Evolutionary conservation across 1,284 basidiomycete genomes (phyloP).

Genomic region (Fistulinella cinereoalba): DNA sequence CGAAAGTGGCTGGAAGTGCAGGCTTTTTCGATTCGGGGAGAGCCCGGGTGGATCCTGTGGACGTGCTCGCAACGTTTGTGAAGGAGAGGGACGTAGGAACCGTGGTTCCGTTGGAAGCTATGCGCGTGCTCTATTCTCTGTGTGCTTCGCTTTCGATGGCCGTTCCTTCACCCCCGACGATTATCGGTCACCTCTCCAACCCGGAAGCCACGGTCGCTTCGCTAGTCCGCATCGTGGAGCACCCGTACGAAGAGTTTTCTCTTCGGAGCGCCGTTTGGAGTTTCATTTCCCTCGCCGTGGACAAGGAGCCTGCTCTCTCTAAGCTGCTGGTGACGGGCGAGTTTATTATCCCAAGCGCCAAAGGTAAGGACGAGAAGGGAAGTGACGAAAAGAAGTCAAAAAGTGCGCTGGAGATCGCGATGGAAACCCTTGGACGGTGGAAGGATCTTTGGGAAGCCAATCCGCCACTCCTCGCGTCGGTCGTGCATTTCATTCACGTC

Average conservation of each 20-base stretch:
- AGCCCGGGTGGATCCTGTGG: conserved; percentile 62
- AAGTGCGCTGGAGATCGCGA: conserved; percentile 64
- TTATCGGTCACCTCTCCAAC: conserved; percentile 70
- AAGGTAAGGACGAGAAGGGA: conserved; percentile 37
- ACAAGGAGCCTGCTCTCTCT: conserved; percentile 86
- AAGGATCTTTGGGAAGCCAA: conserved; percentile 71
- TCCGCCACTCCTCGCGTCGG: conserved; percentile 72
- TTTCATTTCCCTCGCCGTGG: conserved; percentile 78
- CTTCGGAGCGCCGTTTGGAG: conserved; percentile 79
- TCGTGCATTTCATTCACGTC: conserved; percentile 76
- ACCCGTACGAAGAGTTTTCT: conserved; percentile 67
- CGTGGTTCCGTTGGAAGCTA: conserved; percentile 59
- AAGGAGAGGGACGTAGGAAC: conserved; percentile 59
- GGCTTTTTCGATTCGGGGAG: conserved; percentile 47
- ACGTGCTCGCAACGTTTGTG: conserved; percentile 64
- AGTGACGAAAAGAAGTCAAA: conserved; percentile 38
- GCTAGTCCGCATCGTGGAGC: conserved; percentile 62
- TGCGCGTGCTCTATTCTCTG: conserved; percentile 63
- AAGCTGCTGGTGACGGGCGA: conserved; percentile 76
- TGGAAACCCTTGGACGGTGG: conserved; percentile 67
- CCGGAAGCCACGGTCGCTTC: conserved; percentile 64
- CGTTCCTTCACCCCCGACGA: conserved; percentile 59
- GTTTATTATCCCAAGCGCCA: conserved; percentile 49
- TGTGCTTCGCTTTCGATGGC: conserved; percentile 62
- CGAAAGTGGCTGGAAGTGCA: conserved; percentile 50